Evolutionary conservation across 768 basidiomycete genomes (phyloP).

Genomic region (Calocera cornea): DNA sequence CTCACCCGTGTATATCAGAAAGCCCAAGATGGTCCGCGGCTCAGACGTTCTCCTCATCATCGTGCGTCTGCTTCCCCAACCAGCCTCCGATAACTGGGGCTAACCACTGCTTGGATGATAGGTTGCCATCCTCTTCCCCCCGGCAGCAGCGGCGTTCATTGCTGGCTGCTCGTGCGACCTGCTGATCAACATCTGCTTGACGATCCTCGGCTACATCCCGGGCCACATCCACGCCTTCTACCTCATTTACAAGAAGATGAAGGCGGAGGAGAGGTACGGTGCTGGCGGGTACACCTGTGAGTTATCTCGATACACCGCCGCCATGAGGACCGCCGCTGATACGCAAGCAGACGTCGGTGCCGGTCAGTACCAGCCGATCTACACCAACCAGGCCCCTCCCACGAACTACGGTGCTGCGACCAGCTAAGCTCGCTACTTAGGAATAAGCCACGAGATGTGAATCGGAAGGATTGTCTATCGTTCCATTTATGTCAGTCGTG

Average conservation of each 20-base stretch:
- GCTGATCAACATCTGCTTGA: constrained; percentile 69
- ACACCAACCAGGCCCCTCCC: constrained; percentile 11
- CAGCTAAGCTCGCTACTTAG: not conserved
- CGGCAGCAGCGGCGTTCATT: constrained; percentile 50
- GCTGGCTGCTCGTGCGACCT: constrained; percentile 78
- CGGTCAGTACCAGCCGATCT: constrained; percentile 27
- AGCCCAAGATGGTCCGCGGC: constrained; percentile 33
- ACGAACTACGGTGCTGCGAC: constrained; percentile 27
- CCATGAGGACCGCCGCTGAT: not conserved
- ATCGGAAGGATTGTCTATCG: too few species aligned
- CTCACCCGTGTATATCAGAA: not conserved
- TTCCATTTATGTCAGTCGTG: too few species aligned
- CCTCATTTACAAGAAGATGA: constrained; percentile 82
- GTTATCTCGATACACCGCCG: constrained; percentile 22
- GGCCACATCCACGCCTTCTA: constrained; percentile 68
- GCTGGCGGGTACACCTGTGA: constrained; percentile 60
- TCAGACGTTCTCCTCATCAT: constrained; percentile 72
- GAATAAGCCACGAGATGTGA: not conserved
- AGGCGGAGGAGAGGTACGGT: constrained; percentile 52
- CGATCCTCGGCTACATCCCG: constrained; percentile 65
- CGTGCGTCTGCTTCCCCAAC: constrained; percentile 40
- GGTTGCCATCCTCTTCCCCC: constrained; percentile 28
- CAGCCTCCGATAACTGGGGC: constrained; percentile 40
- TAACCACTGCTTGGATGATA: not conserved
- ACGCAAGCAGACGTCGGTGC: constrained; percentile 26